Percentiles rank a stretch among this genome's conserved stretches.
Conservation (phyloP, 495 filamentous ascomycete genomes). For the Podospora anserina region DNA sequence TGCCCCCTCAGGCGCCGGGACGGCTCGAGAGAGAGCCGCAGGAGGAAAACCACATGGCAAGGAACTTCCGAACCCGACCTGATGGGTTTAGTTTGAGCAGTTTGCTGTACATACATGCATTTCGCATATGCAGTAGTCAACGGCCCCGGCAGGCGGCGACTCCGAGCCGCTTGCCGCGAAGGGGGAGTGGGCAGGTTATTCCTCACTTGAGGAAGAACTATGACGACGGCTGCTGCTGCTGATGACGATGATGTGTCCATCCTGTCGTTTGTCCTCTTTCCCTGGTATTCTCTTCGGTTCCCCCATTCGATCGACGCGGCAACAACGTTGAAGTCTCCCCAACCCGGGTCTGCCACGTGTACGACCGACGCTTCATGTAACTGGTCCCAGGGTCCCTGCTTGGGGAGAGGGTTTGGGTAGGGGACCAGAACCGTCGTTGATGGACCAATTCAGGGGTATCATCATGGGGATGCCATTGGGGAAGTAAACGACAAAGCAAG, state of each 20-base stretch:
- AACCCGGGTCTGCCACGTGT: conserved; percentile 22
- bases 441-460: background rate
- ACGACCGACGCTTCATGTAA: background rate
- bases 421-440: background rate
- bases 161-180: background rate
- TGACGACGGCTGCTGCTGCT: background rate
- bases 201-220: background rate
- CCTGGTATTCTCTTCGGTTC: background rate
- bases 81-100: background rate
- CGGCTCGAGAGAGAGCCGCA: background rate
- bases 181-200: background rate
- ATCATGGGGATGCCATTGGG: background rate
- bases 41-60: background rate
- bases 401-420: background rate
- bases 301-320: background rate
- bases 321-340: too few species aligned
- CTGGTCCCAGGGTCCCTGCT: background rate
- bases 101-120: background rate
- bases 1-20: background rate
- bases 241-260: background rate
- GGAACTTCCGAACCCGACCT: background rate
- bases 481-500: background rate
- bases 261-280: background rate
- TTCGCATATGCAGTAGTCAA: background rate
- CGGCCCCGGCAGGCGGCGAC: background rate